Evolutionary conservation across 495 filamentous ascomycete species (phyloP), one percentile per base, ranked within the genome.

Genomic region (Podospora sp.): DNA sequence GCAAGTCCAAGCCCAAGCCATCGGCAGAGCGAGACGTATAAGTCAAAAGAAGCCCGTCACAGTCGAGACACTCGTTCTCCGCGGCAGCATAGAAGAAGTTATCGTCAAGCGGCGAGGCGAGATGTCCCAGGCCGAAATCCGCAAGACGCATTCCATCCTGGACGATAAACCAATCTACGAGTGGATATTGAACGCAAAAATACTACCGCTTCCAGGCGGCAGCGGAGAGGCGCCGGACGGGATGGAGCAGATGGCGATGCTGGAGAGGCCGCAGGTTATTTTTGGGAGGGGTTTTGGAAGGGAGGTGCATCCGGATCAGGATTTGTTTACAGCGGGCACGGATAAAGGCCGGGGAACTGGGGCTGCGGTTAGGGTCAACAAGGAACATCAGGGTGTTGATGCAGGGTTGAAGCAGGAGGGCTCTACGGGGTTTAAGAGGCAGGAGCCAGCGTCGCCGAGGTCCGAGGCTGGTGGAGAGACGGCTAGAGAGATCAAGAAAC

Each of bases 11-110:
- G 92, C 91, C 3, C 94, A 98, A 75, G 94, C 94, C 2, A 91
- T 97, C 69, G 96, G 94, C 69, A 90, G 94, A 71, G 92, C 92
- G 0, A 90, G 96, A 68, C 84, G 94, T 27, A 96, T 98, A 68
- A 92, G 92, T 1, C 94, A 97, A 73, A 87, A 86, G 11, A 86
- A 84, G 63, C 87, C 90, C 0, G 95, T 97, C 0, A 87, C 86
- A 9, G 94, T 97, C 8, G 92, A 97, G 77, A 98, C 93, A 0
- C 82, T 98, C 0, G 91, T 94, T 0, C 75, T 95, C n/a, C 82
- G 85, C 53, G 89, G 87, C 49, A 96, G 91, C 5, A 83, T 97
- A 1, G 94, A 98, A 69, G 93, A 97, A 74, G 86, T 88, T 22
- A 95, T 98, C 77, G 80, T 95, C 0, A 79, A 88, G 49, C 85